Conservation (phyloP, 1,139 yeast species). For the Yamadazyma spencermartinsiae region DNA sequence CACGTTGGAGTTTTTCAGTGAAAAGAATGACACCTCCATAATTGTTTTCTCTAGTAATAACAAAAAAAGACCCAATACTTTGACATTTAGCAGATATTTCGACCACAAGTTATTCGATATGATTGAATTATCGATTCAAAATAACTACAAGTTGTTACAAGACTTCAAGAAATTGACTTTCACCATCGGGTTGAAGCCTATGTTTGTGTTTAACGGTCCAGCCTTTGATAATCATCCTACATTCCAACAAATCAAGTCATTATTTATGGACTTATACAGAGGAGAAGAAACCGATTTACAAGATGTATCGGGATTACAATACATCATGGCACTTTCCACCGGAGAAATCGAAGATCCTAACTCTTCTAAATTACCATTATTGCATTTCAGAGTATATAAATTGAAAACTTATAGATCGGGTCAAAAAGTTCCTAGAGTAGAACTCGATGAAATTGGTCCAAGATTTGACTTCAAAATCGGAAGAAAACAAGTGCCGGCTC, state of each 20-base stretch:
- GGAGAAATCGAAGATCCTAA: constrained; percentile 74
- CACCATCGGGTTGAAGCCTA: constrained; percentile 88
- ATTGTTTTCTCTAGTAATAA: constrained; percentile 80
- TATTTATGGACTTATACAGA: constrained; percentile 87
- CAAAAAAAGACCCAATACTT: constrained; percentile 90
- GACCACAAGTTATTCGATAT: constrained; percentile 89
- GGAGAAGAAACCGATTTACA: constrained; percentile 83
- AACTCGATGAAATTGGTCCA: constrained; percentile 94
- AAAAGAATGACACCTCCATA: constrained; percentile 88
- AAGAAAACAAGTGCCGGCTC: constrained; percentile 77
- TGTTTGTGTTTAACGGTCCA: constrained; percentile 92
- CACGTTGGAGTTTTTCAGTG: constrained; percentile 85
- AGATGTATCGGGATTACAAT: constrained; percentile 94
- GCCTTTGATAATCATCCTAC: constrained; percentile 89
- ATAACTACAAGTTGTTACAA: constrained; percentile 65
- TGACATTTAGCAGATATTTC: constrained; percentile 87
- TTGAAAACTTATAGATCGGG: constrained; percentile 79
- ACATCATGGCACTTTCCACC: constrained; percentile 79
- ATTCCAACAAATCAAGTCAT: constrained; percentile 79
- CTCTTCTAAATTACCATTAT: constrained; percentile 59
- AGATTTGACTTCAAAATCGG: constrained; percentile 92
- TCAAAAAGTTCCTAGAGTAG: constrained; percentile 91
- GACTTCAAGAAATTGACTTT: constrained; percentile 84
- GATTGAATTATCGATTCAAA: constrained; percentile 81
- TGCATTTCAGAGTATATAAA: constrained; percentile 88